These are phyloP conservation scores for Trichoderma koningii DNA, from an alignment of 2,329 filamentous ascomycete genomes.

Conservation along the genomic window DNA sequence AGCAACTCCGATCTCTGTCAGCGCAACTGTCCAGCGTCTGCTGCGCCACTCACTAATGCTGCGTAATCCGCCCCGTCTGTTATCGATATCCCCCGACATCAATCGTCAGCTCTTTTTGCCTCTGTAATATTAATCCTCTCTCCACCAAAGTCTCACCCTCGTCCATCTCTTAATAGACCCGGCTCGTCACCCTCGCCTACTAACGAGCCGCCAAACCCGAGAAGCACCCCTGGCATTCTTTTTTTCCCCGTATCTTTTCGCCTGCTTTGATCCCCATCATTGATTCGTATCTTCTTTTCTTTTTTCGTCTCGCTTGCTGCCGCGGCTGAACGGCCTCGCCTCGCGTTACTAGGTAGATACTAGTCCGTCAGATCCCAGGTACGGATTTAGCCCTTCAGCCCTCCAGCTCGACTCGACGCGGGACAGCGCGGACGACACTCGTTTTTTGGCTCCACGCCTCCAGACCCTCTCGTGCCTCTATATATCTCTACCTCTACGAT, in stretches of 20 bases:
- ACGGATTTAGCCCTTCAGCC: constrained; percentile 10
- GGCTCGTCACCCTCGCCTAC: constrained; percentile 20
- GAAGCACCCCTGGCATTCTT: neutral
- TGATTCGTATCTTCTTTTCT: neutral
- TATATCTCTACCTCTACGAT: neutral
- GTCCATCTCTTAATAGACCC: constrained; percentile 20
- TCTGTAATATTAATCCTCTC: constrained; percentile 1
- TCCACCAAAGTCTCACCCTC: constrained; percentile 24
- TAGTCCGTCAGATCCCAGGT: constrained; percentile 17
- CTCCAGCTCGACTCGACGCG: neutral
- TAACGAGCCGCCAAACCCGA: constrained; percentile 22
- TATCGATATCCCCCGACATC: constrained; percentile 20
- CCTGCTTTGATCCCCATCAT: too few relatives aligned
- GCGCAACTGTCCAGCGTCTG: neutral
- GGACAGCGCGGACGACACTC: constrained; percentile 1
- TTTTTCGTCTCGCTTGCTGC: neutral
- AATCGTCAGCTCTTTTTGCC: neutral
- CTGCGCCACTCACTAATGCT: constrained; percentile 12
- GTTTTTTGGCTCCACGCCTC: neutral
- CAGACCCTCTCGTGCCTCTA: neutral
- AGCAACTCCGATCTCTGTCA: neutral
- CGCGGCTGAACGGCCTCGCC: constrained; percentile 1
- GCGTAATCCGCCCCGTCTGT: constrained; percentile 15
- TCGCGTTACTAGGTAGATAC: neutral
- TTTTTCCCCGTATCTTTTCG: neutral